Base-by-base conservation (phyloP, 169 alveolate species). In the Plasmodium billcollinsi region DNA sequence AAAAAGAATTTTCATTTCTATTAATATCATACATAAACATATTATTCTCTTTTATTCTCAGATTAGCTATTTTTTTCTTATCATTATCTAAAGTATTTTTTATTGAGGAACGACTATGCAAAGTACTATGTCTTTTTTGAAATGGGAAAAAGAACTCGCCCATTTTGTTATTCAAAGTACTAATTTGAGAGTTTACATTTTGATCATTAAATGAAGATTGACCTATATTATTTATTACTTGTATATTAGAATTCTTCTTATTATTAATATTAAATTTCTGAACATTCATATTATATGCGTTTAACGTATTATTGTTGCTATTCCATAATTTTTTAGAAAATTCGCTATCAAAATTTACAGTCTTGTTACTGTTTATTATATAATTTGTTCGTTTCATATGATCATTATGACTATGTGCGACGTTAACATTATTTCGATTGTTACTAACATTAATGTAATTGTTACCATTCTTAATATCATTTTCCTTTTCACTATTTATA, bases 51-150 rank as follows among this genome's bases (percentile, higher is more conserved):
- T 43, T 74, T 63, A n/a, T 58, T 76, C 9, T 56, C 8, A 56
- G 24, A 47, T 65, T 58, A 63, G 56, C 18, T 43, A 65, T 69
- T n/a, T 52, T 52, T n/a, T 76, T 75, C 5, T 45, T 65, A n/a
- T 63, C 33, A 63, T 49, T n/a, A n/a, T 54, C 88, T 20, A 45
- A 66, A 76, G 63, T 49, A 24, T 49, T 76, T 14, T 59, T 4
- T 3, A 76, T 18, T 4, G 89, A 66, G n/a, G 47, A 15, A 56
- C 74, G 45, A 6, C 49, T 56, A 56, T 76, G 74, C 24, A 63
- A 65, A 15, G 76, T 62, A 33, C 76, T 76, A 21, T 76, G 63
- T 76, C 89, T 24, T 69, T 76, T 62, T 20, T 76, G 89, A 20
- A 76, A 76, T 12, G 74, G 75, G 58, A 76, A 63, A 39, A 65